A percentile compares a stretch with the other conserved stretches of the same genome.
Evolutionary conservation across 306 rosid species (phyloP).

Genomic region (Coriaria nepalensis): DNA sequence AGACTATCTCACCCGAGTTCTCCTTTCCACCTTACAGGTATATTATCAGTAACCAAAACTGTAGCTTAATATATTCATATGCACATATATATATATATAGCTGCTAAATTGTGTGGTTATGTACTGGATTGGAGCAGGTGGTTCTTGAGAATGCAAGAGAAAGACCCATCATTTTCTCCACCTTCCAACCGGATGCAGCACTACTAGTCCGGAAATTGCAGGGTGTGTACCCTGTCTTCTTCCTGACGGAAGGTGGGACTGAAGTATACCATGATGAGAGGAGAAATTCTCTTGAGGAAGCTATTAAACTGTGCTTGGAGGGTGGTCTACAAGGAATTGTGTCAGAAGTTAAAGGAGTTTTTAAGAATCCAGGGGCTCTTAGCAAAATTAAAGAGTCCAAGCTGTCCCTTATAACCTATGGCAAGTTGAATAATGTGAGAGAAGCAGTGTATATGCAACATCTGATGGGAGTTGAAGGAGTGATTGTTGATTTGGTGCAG

Average conservation of each 20-base stretch:
- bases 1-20: conserved; percentile 18
- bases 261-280: conserved; percentile 60
- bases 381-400: conserved; percentile 59
- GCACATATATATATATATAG: background rate
- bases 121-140: conserved; percentile 14
- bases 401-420: conserved; percentile 73
- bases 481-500: conserved; percentile 67
- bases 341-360: conserved; percentile 62
- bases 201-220: conserved; percentile 25
- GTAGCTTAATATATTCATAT: background rate
- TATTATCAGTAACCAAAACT: background rate
- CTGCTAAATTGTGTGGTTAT: background rate
- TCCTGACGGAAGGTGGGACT: conserved; percentile 82
- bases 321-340: conserved; percentile 85
- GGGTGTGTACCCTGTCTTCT: conserved; percentile 44
- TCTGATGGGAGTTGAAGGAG: conserved; percentile 86
- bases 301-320: conserved; percentile 62
- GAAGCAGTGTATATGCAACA: conserved; percentile 88
- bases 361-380: conserved; percentile 57
- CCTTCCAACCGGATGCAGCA: conserved; percentile 45
- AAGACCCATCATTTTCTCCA: conserved; percentile 39
- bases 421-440: conserved; percentile 69
- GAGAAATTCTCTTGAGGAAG: conserved; percentile 88
- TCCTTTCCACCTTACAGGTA: conserved; percentile 27
- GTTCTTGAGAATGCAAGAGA: conserved; percentile 28